Evolutionary conservation across 2,329 filamentous ascomycete species (phyloP), one percentile per base, ranked within the genome.

Genomic region (Ophiostoma ulmi): DNA sequence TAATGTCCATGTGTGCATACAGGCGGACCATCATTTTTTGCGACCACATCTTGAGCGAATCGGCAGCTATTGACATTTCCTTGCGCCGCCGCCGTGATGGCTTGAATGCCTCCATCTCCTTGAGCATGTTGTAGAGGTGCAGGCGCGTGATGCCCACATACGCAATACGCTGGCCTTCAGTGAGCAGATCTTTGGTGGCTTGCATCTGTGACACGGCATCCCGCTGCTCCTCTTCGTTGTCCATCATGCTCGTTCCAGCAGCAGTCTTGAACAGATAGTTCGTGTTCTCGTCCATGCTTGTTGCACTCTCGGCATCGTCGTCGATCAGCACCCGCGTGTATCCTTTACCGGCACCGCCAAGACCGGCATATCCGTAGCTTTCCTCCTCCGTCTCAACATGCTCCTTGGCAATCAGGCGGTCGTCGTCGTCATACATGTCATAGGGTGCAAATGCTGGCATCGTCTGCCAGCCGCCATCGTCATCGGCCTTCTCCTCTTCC

Each of bases 11-110:
- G 80, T 99, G 95, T 14, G 88, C 83, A 79, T 98, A 99, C 14
- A 99, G 79, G 35, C 94, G 88, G 72, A 97, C 88, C 94, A 99
- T 99, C 86, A 97, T 97, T 82, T 96, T 96, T 79, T 99, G 95
- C 71, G 91, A 89, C 94, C 94, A 99, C 91, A 97, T 97, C 79
- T 91, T 91, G 82, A 92, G 90, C 48, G 89, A 87, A 79, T 97
- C 95, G 13, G 88, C 82, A 0, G 91, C 87, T 72, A 90, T 81
- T 39, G 87, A 84, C 13, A 93, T 78, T 63, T 88, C 83, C 78
- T 94, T 97, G 80, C 90, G 95, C 61, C 84, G 86, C 61, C 84
- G 86, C 76, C 85, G 92, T 2, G 81, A 80, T 6, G 75, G 73
- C 72, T 88, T 86, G 55, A 94, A 78, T 13, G 80, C 79, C 71